phyloP scores from a whole-genome alignment of 805 yeast species.

The Saccharomyces kudriavzevii region DNA sequence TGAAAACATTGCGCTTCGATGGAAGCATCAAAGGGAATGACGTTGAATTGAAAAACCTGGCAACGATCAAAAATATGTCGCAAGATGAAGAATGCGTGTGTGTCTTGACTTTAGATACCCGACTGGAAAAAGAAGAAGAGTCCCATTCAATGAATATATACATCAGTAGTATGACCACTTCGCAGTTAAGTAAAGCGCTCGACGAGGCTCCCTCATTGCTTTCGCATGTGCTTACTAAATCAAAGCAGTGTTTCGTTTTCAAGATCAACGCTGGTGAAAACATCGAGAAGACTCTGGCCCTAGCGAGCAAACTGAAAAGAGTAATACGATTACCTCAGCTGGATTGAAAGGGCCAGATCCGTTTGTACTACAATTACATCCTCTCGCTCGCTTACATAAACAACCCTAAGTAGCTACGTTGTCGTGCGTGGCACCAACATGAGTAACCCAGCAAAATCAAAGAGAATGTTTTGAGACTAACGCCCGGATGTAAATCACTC shows the following conservation, averaged over 20 bases:
- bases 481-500: background rate
- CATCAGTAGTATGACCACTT: background rate
- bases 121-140: conserved; percentile 1
- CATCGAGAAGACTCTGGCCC: conserved; percentile 11
- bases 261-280: conserved; percentile 15
- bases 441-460: background rate
- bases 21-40: background rate
- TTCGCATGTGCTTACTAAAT: conserved; percentile 20
- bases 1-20: background rate
- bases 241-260: conserved; percentile 30
- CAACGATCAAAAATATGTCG: conserved; percentile 6
- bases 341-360: background rate
- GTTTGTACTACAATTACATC: background rate
- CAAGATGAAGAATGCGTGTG: conserved; percentile 11
- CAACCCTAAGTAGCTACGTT: background rate
- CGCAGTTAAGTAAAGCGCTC: background rate
- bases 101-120: conserved; percentile 6
- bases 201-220: conserved; percentile 9
- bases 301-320: conserved; percentile 9
- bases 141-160: background rate
- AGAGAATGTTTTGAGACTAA: background rate
- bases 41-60: background rate
- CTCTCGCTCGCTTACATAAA: background rate
- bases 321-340: background rate
- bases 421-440: background rate